A percentile compares a stretch with the other conserved stretches of the same genome.
Evolutionary conservation across 1,284 basidiomycete genomes (phyloP).

Genomic region (Puccinia hordei): DNA sequence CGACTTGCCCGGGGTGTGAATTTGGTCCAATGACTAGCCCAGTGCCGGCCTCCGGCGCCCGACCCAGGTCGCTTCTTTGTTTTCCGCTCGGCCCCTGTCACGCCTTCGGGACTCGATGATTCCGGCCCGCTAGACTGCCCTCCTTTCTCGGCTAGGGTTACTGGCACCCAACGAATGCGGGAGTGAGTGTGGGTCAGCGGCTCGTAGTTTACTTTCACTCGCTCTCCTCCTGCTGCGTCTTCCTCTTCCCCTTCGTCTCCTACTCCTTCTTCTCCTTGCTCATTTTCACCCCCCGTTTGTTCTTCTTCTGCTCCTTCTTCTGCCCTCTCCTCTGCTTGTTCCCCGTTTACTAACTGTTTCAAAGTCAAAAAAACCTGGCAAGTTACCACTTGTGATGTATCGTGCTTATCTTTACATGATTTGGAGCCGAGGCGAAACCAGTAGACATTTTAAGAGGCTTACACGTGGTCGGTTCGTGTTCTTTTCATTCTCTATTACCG

Average conservation of each 20-base stretch:
- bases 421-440: background rate
- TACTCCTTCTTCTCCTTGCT: background rate
- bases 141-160: background rate
- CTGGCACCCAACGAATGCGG: slow-evolving; percentile 30
- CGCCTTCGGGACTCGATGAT: slow-evolving; percentile 34
- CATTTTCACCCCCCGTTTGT: too few species aligned
- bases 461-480: background rate
- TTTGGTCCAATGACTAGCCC: slow-evolving; percentile 46
- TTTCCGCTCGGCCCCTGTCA: slow-evolving; percentile 9
- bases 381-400: background rate
- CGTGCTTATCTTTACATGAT: background rate
- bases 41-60: slow-evolving; percentile 31
- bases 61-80: slow-evolving; percentile 22
- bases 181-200: slow-evolving; percentile 5
- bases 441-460: background rate
- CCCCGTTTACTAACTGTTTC: background rate
- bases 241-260: background rate
- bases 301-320: slow-evolving; percentile 3
- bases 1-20: slow-evolving; percentile 22
- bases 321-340: background rate
- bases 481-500: background rate
- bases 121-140: background rate
- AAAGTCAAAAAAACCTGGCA: background rate
- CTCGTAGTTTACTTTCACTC: slow-evolving; percentile 14
- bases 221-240: background rate